A percentile compares a stretch with the other conserved stretches of the same genome.
Conservation (phyloP, 164 flowering plant species). For the Euptelea pleiosperma region DNA sequence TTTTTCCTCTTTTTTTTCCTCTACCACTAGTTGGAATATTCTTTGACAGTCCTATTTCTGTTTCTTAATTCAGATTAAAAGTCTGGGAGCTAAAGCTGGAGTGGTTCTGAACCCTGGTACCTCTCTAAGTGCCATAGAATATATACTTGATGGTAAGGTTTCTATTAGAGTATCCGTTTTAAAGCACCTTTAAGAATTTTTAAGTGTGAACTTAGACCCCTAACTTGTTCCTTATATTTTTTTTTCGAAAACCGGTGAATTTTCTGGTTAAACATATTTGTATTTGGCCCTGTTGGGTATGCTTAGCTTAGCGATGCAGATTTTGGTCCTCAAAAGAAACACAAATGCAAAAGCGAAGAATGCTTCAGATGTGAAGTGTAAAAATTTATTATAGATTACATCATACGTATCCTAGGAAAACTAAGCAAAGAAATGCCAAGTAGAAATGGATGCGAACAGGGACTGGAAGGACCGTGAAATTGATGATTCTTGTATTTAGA, state of each 20-base stretch:
- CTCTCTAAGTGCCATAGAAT: slow-evolving; percentile 73
- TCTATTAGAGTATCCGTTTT: not conserved
- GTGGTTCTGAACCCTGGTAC: slow-evolving; percentile 95
- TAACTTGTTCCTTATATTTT: not conserved
- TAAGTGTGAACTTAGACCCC: not conserved
- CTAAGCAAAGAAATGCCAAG: slow-evolving; percentile 1
- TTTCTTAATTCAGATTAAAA: slow-evolving; percentile 58
- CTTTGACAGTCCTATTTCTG: not conserved
- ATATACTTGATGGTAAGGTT: slow-evolving; percentile 89
- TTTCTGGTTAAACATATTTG: too few relatives aligned
- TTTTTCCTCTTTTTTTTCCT: not conserved
- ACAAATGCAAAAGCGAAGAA: too few relatives aligned
- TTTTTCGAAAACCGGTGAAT: too few relatives aligned
- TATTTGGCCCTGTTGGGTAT: not conserved
- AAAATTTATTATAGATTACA: not conserved
- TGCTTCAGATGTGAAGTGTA: too few relatives aligned
- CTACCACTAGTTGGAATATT: not conserved
- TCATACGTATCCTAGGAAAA: not conserved
- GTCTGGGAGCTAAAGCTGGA: slow-evolving; percentile 97
- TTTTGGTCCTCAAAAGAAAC: too few relatives aligned
- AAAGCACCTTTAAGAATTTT: not conserved
- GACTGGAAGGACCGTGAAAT: not conserved
- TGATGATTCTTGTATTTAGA: not conserved
- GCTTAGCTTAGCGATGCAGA: too few relatives aligned
- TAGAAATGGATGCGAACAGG: not conserved